Percentiles rank a stretch among this genome's conserved stretches.
Conservation (phyloP, 1,284 basidiomycete species). For the Hypsizygus ulmarius region DNA sequence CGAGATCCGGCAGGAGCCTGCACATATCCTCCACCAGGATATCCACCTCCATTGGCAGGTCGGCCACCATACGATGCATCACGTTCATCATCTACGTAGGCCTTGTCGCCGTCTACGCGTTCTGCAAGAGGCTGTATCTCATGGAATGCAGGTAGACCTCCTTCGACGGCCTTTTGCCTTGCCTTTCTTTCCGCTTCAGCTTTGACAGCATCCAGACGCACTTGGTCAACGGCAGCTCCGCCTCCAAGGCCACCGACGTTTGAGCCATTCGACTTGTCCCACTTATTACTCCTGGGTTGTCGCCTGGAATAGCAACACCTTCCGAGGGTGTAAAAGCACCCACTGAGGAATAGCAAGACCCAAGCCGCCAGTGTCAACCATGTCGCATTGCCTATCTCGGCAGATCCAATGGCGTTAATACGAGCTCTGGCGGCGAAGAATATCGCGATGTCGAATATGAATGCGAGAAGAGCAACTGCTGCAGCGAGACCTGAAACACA, state of each 20-base stretch:
- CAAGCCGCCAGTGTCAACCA: conserved; percentile 88
- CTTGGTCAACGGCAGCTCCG: conserved; percentile 51
- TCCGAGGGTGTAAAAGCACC: conserved; percentile 81
- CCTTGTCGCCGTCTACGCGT: conserved; percentile 53
- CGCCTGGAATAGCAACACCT: conserved; percentile 70
- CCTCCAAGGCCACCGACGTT: conserved; percentile 17
- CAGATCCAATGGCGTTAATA: conserved; percentile 72
- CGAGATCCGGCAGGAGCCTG: conserved; percentile 61
- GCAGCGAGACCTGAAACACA: conserved; percentile 80
- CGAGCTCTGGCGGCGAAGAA: conserved; percentile 83
- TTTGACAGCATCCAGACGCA: conserved; percentile 78
- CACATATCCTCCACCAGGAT: conserved; percentile 59
- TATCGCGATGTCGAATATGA: conserved; percentile 83
- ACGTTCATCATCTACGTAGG: conserved; percentile 42
- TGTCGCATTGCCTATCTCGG: conserved; percentile 73
- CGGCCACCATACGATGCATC: conserved; percentile 28
- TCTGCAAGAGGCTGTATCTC: conserved; percentile 67
- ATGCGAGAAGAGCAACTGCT: conserved; percentile 69
- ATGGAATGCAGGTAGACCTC: conserved; percentile 71
- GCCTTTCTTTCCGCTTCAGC: conserved; percentile 80
- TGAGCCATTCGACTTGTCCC: conserved; percentile 20
- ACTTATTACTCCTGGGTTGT: conserved; percentile 43
- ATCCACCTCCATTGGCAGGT: conserved; percentile 28
- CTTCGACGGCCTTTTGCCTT: conserved; percentile 57
- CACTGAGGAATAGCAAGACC: conserved; percentile 79